phyloP scores from a whole-genome alignment of 306 rosid genomes.

The Prosopis cineraria region DNA sequence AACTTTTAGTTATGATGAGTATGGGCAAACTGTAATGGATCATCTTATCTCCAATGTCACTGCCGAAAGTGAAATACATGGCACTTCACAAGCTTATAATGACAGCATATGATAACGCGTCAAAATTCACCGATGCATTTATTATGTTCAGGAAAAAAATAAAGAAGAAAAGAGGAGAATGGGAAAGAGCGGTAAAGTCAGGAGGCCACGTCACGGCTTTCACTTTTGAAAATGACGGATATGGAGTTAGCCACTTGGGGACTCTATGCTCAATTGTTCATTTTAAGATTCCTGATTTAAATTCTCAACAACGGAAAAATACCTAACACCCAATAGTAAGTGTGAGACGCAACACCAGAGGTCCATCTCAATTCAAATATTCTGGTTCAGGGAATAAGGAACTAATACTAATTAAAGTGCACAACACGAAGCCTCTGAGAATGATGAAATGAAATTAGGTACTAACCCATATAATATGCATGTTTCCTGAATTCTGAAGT shows the following conservation, averaged over 20 bases:
- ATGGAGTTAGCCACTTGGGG: background rate
- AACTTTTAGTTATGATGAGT: slow-evolving; percentile 42
- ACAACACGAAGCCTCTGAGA: background rate
- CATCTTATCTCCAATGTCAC: slow-evolving; percentile 37
- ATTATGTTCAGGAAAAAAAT: background rate
- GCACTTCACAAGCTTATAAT: slow-evolving; percentile 41
- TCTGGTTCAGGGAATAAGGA: slow-evolving; percentile 23
- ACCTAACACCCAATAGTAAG: slow-evolving; percentile 4
- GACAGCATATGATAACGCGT: slow-evolving; percentile 40
- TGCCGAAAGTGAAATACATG: slow-evolving; percentile 30
- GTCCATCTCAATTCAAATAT: slow-evolving; percentile 13
- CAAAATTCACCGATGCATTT: slow-evolving; percentile 32
- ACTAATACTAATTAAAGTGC: slow-evolving; percentile 22
- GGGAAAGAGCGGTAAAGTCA: slow-evolving; percentile 29
- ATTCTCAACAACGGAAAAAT: slow-evolving; percentile 24
- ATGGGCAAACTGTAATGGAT: slow-evolving; percentile 23
- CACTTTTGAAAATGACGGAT: slow-evolving; percentile 18
- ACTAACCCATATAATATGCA: slow-evolving; percentile 11
- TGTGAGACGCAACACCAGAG: background rate
- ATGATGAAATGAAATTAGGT: slow-evolving; percentile 22
- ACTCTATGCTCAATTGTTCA: background rate
- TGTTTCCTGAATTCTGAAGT: slow-evolving; percentile 31
- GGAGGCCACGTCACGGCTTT: slow-evolving; percentile 20
- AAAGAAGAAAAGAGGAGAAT: slow-evolving; percentile 12
- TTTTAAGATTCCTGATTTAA: background rate